Conservation (phyloP, 164 flowering plant species). For the Liquidambar formosana region DNA sequence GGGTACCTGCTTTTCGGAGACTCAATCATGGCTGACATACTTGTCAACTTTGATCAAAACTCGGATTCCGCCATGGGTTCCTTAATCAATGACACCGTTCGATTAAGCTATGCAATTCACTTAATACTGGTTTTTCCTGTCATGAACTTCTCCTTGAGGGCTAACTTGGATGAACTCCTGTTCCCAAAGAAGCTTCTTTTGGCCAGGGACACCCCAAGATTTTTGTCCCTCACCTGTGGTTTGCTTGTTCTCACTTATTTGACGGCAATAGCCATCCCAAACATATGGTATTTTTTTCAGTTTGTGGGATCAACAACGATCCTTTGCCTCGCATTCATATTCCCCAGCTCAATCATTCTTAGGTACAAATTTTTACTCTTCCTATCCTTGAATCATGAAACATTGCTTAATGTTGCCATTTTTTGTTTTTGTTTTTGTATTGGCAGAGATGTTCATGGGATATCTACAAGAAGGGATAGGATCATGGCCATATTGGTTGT, state of each 20-base stretch:
- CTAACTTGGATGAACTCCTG: constrained; percentile 64
- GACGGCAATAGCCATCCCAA: constrained; percentile 71
- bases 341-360: constrained; percentile 76
- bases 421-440: neutral
- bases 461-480: constrained; percentile 66
- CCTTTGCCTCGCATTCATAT: constrained; percentile 73
- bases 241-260: constrained; percentile 49
- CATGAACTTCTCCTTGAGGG: constrained; percentile 69
- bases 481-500: constrained; percentile 59
- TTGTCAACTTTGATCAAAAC: constrained; percentile 67
- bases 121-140: constrained; percentile 86
- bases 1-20: constrained; percentile 92
- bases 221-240: constrained; percentile 41
- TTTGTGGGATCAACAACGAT: constrained; percentile 81
- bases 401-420: neutral
- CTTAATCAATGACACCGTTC: constrained; percentile 59
- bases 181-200: constrained; percentile 51
- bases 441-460: constrained; percentile 72
- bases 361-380: constrained; percentile 44
- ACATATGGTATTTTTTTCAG: constrained; percentile 88
- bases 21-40: constrained; percentile 63
- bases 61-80: constrained; percentile 41
- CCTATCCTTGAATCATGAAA: no score
- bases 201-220: constrained; percentile 46
- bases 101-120: constrained; percentile 87